Evolutionary conservation across 768 basidiomycete species (phyloP).

Genomic region (Psilocybe azurescens): DNA sequence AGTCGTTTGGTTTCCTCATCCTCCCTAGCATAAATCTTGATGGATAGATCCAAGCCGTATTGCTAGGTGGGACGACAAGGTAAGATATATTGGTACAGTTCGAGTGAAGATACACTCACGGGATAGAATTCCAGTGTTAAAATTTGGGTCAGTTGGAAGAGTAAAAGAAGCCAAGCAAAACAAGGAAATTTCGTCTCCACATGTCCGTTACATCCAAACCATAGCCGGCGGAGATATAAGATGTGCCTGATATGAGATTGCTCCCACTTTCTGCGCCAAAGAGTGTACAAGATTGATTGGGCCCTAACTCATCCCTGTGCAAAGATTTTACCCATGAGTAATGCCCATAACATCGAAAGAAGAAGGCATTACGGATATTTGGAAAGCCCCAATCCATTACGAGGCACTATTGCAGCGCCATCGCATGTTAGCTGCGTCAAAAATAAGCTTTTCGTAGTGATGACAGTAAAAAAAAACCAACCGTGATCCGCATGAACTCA

Average conservation of each 20-base stretch:
- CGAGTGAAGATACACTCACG: slow-evolving; percentile 39
- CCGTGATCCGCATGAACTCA: slow-evolving; percentile 77
- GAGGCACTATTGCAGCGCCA: slow-evolving; percentile 67
- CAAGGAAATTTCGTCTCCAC: slow-evolving; percentile 73
- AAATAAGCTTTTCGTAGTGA: background rate
- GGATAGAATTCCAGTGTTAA: slow-evolving; percentile 69
- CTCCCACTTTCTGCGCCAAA: slow-evolving; percentile 67
- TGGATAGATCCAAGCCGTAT: slow-evolving; percentile 52
- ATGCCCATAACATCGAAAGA: background rate
- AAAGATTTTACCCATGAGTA: background rate
- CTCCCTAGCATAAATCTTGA: slow-evolving; percentile 69
- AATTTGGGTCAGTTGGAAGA: slow-evolving; percentile 74
- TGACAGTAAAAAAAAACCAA: slow-evolving; percentile 36
- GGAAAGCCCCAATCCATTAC: slow-evolving; percentile 57
- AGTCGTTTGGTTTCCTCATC: slow-evolving; percentile 54
- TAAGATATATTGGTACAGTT: background rate
- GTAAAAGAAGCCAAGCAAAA: slow-evolving; percentile 73
- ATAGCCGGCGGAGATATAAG: slow-evolving; percentile 67
- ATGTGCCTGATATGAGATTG: slow-evolving; percentile 55
- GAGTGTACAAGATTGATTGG: slow-evolving; percentile 81
- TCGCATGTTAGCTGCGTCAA: slow-evolving; percentile 64
- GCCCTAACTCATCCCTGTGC: slow-evolving; percentile 51
- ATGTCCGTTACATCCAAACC: slow-evolving; percentile 53
- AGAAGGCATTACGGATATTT: slow-evolving; percentile 61
- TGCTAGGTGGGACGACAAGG: slow-evolving; percentile 36